Evolutionary conservation across 169 alveolate genomes (phyloP).

Genomic region (Ichthyophthirius multifiliis): DNA sequence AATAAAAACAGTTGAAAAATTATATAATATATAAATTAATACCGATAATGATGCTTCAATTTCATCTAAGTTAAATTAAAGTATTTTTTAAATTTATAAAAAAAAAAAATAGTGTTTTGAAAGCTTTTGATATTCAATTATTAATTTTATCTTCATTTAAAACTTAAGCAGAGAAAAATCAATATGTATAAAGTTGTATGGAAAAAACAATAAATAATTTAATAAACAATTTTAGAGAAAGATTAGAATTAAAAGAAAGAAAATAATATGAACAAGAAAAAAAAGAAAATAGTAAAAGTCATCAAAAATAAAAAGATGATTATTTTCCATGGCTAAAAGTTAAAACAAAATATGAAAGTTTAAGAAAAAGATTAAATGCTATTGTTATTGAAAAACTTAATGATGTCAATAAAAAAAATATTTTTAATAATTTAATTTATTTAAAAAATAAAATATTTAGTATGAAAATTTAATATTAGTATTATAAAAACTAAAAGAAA

Average conservation of each 20-base stretch:
- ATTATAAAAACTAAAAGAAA: too few relatives aligned
- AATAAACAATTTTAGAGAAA: neutral
- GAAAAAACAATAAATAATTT: neutral
- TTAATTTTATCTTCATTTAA: neutral
- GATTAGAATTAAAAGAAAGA: neutral
- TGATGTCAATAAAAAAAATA: conserved; percentile 1
- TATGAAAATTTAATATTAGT: neutral
- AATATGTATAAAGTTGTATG: neutral
- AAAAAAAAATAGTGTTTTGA: neutral
- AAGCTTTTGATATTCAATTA: neutral
- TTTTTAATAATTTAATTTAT: neutral
- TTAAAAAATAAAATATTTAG: too few relatives aligned
- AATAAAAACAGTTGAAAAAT: conserved; percentile 3
- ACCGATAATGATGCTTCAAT: neutral
- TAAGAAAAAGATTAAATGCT: neutral
- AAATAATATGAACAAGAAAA: neutral
- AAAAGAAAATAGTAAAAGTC: neutral
- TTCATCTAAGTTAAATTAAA: neutral
- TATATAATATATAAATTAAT: neutral
- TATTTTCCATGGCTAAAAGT: conserved; percentile 15
- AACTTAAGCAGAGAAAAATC: neutral
- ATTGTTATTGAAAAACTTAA: conserved; percentile 1
- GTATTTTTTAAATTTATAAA: neutral
- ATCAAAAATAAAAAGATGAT: neutral
- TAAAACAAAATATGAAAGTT: conserved; percentile 8